phyloP scores from a whole-genome alignment of 169 alveolate species.

The Plasmodium sp. region DNA sequence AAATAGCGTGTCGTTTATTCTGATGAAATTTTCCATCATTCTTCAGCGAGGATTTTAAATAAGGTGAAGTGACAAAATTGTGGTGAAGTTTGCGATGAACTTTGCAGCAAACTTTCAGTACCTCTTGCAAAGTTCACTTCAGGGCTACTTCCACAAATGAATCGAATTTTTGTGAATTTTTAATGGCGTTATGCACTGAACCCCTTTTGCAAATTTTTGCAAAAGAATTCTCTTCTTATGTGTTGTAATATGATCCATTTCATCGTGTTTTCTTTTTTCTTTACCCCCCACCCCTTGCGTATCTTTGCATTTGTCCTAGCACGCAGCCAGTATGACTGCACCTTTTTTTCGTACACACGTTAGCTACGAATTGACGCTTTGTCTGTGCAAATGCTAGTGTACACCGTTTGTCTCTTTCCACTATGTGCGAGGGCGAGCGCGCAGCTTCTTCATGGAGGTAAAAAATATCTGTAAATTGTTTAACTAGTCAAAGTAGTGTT shows the following conservation, averaged over 20 bases:
- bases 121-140: not conserved
- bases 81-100: not conserved
- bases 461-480: not conserved
- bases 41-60: not conserved
- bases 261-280: not conserved
- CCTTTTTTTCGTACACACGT: not conserved
- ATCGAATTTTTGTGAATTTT: not conserved
- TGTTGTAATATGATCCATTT: constrained; percentile 1
- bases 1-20: constrained; percentile 28
- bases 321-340: not conserved
- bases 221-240: not conserved
- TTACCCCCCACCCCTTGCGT: not conserved
- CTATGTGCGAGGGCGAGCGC: not conserved
- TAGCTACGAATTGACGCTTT: not conserved
- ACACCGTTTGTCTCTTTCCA: not conserved
- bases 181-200: not conserved
- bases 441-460: not conserved
- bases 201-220: not conserved
- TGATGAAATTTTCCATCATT: constrained; percentile 27
- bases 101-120: not conserved
- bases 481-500: not conserved
- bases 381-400: not conserved
- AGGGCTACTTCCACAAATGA: not conserved
- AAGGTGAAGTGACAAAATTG: not conserved
- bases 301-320: not conserved